A percentile compares a stretch with the other conserved stretches of the same genome.
phyloP scores from a whole-genome alignment of 1,284 basidiomycete species.

The Cerioporus squamosus region DNA sequence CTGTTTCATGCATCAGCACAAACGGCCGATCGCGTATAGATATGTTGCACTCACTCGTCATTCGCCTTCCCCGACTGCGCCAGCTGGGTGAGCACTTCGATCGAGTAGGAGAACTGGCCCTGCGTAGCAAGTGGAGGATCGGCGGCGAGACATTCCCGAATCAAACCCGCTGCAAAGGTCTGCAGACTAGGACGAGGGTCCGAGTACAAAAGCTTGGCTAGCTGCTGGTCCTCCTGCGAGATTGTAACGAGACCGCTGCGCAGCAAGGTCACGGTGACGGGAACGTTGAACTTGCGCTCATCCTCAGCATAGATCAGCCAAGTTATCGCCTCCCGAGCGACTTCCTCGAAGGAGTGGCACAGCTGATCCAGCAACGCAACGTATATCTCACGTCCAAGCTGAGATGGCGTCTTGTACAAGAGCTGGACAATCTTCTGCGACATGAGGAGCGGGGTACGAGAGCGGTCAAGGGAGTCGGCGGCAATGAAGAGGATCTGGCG shows the following conservation, averaged over 20 bases:
- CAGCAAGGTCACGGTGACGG: conserved; percentile 90
- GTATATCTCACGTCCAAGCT: conserved; percentile 90
- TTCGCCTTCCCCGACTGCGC: conserved; percentile 78
- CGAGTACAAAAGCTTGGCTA: conserved; percentile 86
- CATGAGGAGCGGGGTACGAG: conserved; percentile 88
- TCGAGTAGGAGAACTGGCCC: conserved; percentile 79
- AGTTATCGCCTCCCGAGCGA: conserved; percentile 94
- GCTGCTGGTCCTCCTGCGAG: conserved; percentile 86
- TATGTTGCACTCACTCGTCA: conserved; percentile 66
- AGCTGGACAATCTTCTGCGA: conserved; percentile 94
- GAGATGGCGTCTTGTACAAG: conserved; percentile 84
- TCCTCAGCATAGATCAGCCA: conserved; percentile 99
- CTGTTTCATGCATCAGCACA: conserved; percentile 37
- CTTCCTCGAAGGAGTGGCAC: conserved; percentile 89
- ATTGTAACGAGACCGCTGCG: conserved; percentile 84
- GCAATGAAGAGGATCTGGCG: conserved; percentile 84
- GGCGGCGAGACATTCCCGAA: conserved; percentile 84
- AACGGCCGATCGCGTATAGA: background rate
- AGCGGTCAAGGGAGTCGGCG: conserved; percentile 76
- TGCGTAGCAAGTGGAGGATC: conserved; percentile 83
- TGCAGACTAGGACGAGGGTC: conserved; percentile 82
- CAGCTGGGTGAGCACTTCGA: conserved; percentile 82
- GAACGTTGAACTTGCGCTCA: conserved; percentile 96
- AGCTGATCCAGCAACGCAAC: conserved; percentile 88
- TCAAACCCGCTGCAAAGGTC: conserved; percentile 84